Conservation (phyloP, 2,329 filamentous ascomycete genomes). For the Elsinoe fawcettii region DNA sequence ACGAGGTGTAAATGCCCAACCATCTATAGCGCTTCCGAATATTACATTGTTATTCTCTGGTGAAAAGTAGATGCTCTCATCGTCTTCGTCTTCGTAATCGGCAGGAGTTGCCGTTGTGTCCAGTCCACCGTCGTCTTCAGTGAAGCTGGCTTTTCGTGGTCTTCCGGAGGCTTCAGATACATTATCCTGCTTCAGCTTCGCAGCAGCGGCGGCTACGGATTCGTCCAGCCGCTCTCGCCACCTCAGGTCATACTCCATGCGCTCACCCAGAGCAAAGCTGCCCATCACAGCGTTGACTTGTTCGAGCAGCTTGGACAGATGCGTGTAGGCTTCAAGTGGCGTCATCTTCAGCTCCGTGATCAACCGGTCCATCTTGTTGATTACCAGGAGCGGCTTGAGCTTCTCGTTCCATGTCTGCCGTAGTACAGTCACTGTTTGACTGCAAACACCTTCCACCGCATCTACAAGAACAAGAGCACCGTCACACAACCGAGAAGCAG, state of each 20-base stretch:
- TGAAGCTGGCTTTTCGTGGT: slow-evolving; percentile 39
- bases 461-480: slow-evolving; percentile 92
- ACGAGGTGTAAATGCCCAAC: slow-evolving; percentile 96
- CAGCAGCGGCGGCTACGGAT: slow-evolving; percentile 61
- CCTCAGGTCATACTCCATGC: slow-evolving; percentile 96
- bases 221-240: slow-evolving; percentile 94
- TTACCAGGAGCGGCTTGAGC: slow-evolving; percentile 84
- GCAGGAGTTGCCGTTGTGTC: slow-evolving; percentile 42
- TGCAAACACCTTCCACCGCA: slow-evolving; percentile 95
- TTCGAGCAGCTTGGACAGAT: slow-evolving; percentile 81
- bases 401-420: slow-evolving; percentile 94
- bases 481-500: slow-evolving; percentile 87
- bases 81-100: slow-evolving; percentile 80
- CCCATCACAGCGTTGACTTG: slow-evolving; percentile 96
- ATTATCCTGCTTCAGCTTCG: slow-evolving; percentile 17
- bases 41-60: slow-evolving; percentile 99
- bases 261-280: slow-evolving; percentile 94
- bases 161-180: slow-evolving; percentile 24
- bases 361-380: slow-evolving; percentile 97
- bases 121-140: slow-evolving; percentile 48
- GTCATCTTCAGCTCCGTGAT: slow-evolving; percentile 93
- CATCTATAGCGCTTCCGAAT: slow-evolving; percentile 93
- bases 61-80: slow-evolving; percentile 96
- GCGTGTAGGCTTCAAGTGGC: slow-evolving; percentile 77
- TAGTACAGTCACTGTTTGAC: slow-evolving; percentile 93